Conservation (phyloP, 2,329 filamentous ascomycete species). For the Aschersonia sp. region DNA sequence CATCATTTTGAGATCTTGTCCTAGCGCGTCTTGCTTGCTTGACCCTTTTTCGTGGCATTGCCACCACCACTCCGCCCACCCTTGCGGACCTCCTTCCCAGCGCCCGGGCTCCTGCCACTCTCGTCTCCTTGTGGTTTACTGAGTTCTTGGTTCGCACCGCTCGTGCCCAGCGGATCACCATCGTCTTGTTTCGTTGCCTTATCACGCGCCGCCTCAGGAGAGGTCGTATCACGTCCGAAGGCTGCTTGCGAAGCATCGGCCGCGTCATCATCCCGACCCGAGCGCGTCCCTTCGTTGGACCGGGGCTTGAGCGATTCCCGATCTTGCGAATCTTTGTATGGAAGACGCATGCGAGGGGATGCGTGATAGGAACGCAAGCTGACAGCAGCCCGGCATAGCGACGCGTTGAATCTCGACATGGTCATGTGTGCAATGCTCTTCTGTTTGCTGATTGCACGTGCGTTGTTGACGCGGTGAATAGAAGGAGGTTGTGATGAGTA, state of each 20-base stretch:
- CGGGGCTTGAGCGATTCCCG: constrained; percentile 51
- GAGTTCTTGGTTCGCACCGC: constrained; percentile 4
- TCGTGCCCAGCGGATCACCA: constrained; percentile 3
- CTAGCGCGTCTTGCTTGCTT: neutral
- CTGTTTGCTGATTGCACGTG: neutral
- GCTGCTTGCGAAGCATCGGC: constrained; percentile 45
- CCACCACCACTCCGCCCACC: constrained; percentile 17
- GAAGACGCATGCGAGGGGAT: constrained; percentile 10
- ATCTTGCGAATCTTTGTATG: constrained; percentile 40
- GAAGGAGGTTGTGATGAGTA: neutral
- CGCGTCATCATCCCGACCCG: constrained; percentile 46
- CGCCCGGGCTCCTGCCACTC: constrained; percentile 15
- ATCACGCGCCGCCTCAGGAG: constrained; percentile 36
- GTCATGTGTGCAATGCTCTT: neutral
- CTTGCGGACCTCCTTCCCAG: constrained; percentile 18
- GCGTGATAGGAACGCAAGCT: constrained; percentile 17
- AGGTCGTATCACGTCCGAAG: constrained; percentile 54
- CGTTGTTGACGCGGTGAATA: neutral
- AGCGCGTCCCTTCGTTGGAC: constrained; percentile 52
- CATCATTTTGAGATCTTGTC: neutral
- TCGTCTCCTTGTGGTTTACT: constrained; percentile 5
- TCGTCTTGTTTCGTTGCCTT: constrained; percentile 1
- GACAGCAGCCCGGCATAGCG: neutral
- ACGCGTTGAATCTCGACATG: neutral
- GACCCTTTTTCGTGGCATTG: constrained; percentile 16